phyloP scores from a whole-genome alignment of 106 monocot genomes.

The Dioscorea dumetorum region DNA sequence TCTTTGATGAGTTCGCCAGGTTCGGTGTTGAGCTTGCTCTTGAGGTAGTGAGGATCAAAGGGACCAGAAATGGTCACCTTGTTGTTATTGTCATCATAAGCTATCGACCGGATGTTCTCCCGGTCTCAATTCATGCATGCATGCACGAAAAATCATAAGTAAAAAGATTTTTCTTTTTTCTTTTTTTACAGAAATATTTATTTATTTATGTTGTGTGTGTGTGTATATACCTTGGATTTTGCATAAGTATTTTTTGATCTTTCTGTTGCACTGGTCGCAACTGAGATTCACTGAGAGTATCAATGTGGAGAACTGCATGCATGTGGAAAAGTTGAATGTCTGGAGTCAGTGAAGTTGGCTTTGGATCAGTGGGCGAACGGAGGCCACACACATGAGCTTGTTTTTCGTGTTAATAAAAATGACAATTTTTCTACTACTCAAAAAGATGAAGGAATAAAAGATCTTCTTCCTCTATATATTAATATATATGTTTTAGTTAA shows the following conservation, averaged over 20 bases:
- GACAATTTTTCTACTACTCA: background rate
- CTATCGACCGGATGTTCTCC: conserved; percentile 26
- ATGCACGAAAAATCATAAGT: background rate
- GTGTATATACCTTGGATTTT: conserved; percentile 18
- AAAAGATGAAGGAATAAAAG: too few relatives aligned
- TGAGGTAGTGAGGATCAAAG: conserved; percentile 29
- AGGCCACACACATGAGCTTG: background rate
- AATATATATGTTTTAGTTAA: too few relatives aligned
- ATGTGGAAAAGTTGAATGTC: background rate
- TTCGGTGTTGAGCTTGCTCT: conserved; percentile 42
- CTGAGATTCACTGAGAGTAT: conserved; percentile 35
- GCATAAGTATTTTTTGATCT: conserved; percentile 15
- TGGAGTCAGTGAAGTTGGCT: background rate
- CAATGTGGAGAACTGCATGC: conserved; percentile 27
- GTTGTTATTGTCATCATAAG: conserved; percentile 40
- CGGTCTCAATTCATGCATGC: conserved; percentile 5
- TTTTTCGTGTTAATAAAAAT: background rate
- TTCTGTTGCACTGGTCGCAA: conserved; percentile 27
- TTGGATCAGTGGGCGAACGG: background rate
- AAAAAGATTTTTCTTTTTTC: background rate
- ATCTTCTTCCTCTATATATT: too few relatives aligned
- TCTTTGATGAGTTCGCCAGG: conserved; percentile 54
- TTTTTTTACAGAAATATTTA: too few relatives aligned
- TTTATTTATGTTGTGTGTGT: background rate
- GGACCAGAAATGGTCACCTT: conserved; percentile 35